Conservation (phyloP, 2,329 filamentous ascomycete genomes). For the Calonectria pseudoreteaudii region DNA sequence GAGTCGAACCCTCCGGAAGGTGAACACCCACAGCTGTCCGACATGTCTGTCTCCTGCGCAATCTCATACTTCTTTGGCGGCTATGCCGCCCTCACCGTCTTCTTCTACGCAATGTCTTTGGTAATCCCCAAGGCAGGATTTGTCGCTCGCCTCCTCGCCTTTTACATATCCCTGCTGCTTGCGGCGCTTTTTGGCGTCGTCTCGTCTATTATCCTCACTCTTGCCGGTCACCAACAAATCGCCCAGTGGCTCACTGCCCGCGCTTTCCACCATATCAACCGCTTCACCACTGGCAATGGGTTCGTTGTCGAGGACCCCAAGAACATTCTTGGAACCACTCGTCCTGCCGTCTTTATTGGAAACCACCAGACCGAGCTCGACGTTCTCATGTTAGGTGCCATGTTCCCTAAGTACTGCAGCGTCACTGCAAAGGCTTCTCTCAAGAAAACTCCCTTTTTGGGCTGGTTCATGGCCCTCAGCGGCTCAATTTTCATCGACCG, state of each 20-base stretch:
- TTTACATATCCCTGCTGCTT: slow-evolving; percentile 71
- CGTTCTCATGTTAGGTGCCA: slow-evolving; percentile 86
- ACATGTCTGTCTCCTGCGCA: slow-evolving; percentile 54
- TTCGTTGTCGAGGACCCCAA: slow-evolving; percentile 80
- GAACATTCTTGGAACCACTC: slow-evolving; percentile 70
- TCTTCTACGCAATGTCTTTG: slow-evolving; percentile 73
- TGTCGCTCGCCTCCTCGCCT: slow-evolving; percentile 74
- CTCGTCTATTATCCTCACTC: slow-evolving; percentile 77
- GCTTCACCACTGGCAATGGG: slow-evolving; percentile 77
- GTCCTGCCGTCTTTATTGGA: slow-evolving; percentile 90
- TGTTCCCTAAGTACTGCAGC: slow-evolving; percentile 92
- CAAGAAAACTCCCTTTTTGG: slow-evolving; percentile 83
- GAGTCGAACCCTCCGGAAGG: neutral
- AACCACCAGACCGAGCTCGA: slow-evolving; percentile 99
- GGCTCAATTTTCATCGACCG: slow-evolving; percentile 97
- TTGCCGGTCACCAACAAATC: slow-evolving; percentile 78
- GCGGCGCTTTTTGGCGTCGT: slow-evolving; percentile 80
- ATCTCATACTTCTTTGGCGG: slow-evolving; percentile 61
- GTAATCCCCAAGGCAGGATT: slow-evolving; percentile 72
- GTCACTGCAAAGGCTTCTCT: slow-evolving; percentile 93
- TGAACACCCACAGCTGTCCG: slow-evolving; percentile 19
- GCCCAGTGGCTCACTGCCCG: slow-evolving; percentile 88
- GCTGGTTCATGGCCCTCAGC: slow-evolving; percentile 92
- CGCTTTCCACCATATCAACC: slow-evolving; percentile 84
- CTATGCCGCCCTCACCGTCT: slow-evolving; percentile 63